A percentile compares a stretch with the other conserved stretches of the same genome.
Conservation (phyloP, 2,329 filamentous ascomycete species). For the Xylaria arbuscula region DNA sequence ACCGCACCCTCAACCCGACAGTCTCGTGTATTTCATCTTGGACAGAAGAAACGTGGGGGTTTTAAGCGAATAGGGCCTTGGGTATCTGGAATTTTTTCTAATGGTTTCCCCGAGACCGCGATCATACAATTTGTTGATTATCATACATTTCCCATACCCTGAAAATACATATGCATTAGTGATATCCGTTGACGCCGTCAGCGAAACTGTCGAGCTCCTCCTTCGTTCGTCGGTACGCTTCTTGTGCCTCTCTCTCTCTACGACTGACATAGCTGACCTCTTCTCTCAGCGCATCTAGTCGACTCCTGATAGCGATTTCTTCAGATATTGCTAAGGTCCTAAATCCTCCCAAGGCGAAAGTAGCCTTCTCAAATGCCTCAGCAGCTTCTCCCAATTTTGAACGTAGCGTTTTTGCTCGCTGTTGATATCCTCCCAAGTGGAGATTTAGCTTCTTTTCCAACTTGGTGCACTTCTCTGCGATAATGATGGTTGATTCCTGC, state of each 20-base stretch:
- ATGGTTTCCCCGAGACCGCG: conserved; percentile 16
- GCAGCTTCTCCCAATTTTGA: conserved; percentile 83
- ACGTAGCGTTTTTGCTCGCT: conserved; percentile 81
- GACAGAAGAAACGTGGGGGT: not conserved
- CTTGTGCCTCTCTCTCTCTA: conserved; percentile 90
- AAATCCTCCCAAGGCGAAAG: conserved; percentile 77
- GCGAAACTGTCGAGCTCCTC: conserved; percentile 78
- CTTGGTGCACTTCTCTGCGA: conserved; percentile 84
- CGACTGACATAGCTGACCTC: conserved; percentile 84
- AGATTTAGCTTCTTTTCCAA: conserved; percentile 92
- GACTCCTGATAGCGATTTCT: conserved; percentile 76
- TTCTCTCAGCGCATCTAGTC: conserved; percentile 80
- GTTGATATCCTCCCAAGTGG: conserved; percentile 89
- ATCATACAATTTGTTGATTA: conserved; percentile 37
- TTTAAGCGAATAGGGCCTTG: conserved; percentile 9
- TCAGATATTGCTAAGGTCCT: conserved; percentile 82
- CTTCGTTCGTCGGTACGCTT: conserved; percentile 78
- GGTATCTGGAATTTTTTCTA: conserved; percentile 30
- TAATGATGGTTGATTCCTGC: conserved; percentile 77
- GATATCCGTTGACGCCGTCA: conserved; percentile 51
- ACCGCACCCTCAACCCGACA: not conserved
- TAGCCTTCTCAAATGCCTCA: conserved; percentile 78
- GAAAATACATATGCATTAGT: conserved; percentile 26
- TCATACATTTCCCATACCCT: conserved; percentile 28
- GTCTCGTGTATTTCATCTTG: not conserved